Base-by-base conservation (phyloP, 192 early-diverging fungal genomes). In the Backusella macrospora region DNA sequence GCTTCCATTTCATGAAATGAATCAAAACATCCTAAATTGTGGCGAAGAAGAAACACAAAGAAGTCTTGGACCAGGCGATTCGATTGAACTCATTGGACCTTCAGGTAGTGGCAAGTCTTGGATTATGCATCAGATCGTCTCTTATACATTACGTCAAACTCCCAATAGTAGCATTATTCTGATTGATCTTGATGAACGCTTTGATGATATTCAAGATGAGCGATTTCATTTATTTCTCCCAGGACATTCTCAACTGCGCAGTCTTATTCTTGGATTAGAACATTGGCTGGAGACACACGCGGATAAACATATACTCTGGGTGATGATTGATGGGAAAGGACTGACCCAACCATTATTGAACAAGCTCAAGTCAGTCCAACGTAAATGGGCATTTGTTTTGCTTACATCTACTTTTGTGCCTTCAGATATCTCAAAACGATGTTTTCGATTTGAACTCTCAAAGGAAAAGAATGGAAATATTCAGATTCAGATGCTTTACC, bases 91-190 rank as follows among this genome's bases (percentile, higher is more conserved):
- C 26, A 59, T 59, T 59, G 52, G 52, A 59, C 52, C 21, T 26
- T 59, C 52, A 23, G 52, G 52, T 26, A 59, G 52, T 26, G 52
- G 52, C 52, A 59, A 59, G 12, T 59, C 52, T 4, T 59, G 52
- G 52, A 59, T 59, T 59, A 59, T 59, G 52, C 21, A 59, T 26
- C 52, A 59, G 52, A 59, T 59, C 26, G 52, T 23, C 10, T 59
- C 52, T 10, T 59, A 59, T 23, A 59, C 52, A 4, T 23, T 59
- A 23, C 52, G 52, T 12, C 52, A 59, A 23, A 23, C 21, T 18
- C 52, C 52, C 52, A 59, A 18, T 9, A 59, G 52, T 23, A 59
- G 52, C 21, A 59, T 59, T n/a, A 23, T 59, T 16, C 8, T 59
- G 12, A 59, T 59, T 23, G 52, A 59, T 59, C 52, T 59, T 6